Evolutionary conservation across 768 basidiomycete genomes (phyloP).

Genomic region (Amylocystis lapponica): DNA sequence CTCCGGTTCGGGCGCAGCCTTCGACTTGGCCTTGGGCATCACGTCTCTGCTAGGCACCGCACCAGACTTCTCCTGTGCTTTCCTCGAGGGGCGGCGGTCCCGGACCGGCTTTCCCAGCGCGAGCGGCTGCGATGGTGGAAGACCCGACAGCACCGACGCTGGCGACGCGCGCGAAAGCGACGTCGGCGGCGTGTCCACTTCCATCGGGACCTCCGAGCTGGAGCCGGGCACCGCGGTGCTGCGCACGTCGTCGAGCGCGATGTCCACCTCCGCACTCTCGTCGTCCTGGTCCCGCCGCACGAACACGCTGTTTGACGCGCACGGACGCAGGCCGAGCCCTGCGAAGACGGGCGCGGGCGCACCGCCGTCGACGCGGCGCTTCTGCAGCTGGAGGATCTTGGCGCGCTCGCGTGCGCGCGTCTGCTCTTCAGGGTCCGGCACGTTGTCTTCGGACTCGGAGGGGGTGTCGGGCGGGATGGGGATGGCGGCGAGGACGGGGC

Average conservation of each 20-base stretch:
- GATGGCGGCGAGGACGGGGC: slow-evolving; percentile 34
- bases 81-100: slow-evolving; percentile 11
- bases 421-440: slow-evolving; percentile 35
- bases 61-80: slow-evolving; percentile 3
- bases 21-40: too few relatives aligned
- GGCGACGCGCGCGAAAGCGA: slow-evolving; percentile 12
- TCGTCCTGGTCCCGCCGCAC: slow-evolving; percentile 53
- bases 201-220: slow-evolving; percentile 7
- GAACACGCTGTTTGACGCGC: slow-evolving; percentile 38
- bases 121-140: not conserved
- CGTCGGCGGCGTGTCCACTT: slow-evolving; percentile 11
- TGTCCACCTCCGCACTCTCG: slow-evolving; percentile 57
- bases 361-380: slow-evolving; percentile 36
- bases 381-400: slow-evolving; percentile 53
- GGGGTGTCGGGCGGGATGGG: slow-evolving; percentile 26
- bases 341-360: slow-evolving; percentile 11
- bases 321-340: slow-evolving; percentile 14
- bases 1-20: not conserved
- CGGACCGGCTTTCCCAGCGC: not conserved
- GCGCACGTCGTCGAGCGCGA: slow-evolving; percentile 28
- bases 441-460: slow-evolving; percentile 32
- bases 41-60: not conserved
- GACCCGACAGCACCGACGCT: not conserved
- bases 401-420: slow-evolving; percentile 41
- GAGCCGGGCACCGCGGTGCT: not conserved